Percentiles rank a stretch among this genome's conserved stretches.
Evolutionary conservation across 306 rosid genomes (phyloP).

Genomic region (Pyrus pyrifolia): DNA sequence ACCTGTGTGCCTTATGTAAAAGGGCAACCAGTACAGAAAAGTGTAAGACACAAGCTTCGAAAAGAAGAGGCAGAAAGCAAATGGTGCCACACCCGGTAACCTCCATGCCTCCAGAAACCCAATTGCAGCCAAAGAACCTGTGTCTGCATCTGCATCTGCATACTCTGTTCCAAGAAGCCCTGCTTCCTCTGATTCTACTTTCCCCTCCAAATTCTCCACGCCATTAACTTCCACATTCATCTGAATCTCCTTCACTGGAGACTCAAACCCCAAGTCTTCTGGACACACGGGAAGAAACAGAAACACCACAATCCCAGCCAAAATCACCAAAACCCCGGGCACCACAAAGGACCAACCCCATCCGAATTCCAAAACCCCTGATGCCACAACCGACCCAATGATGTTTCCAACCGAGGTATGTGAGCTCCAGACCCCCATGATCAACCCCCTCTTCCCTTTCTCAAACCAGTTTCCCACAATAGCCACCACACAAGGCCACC

Average conservation of each 20-base stretch:
- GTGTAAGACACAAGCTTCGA: constrained; percentile 95
- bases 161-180: constrained; percentile 39
- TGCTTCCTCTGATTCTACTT: constrained; percentile 57
- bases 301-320: constrained; percentile 56
- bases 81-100: constrained; percentile 81
- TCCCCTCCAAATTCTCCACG: constrained; percentile 26
- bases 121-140: constrained; percentile 51
- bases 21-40: constrained; percentile 87
- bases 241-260: constrained; percentile 43
- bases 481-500: constrained; percentile 98
- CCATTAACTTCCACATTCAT: constrained; percentile 33
- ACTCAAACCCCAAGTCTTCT: constrained; percentile 50
- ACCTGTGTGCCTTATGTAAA: constrained; percentile 80
- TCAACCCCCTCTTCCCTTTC: constrained; percentile 77
- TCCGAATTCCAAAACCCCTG: constrained; percentile 67
- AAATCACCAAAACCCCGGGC: constrained; percentile 68
- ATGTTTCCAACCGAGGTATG: constrained; percentile 91
- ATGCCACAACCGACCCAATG: constrained; percentile 70
- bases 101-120: constrained; percentile 95
- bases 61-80: constrained; percentile 80
- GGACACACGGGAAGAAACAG: constrained; percentile 76
- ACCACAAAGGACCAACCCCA: constrained; percentile 98
- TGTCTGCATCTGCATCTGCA: constrained; percentile 11
- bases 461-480: constrained; percentile 85
- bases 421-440: constrained; percentile 89